Base-by-base conservation (phyloP, 768 basidiomycete species). In the Lactifluus volemus region DNA sequence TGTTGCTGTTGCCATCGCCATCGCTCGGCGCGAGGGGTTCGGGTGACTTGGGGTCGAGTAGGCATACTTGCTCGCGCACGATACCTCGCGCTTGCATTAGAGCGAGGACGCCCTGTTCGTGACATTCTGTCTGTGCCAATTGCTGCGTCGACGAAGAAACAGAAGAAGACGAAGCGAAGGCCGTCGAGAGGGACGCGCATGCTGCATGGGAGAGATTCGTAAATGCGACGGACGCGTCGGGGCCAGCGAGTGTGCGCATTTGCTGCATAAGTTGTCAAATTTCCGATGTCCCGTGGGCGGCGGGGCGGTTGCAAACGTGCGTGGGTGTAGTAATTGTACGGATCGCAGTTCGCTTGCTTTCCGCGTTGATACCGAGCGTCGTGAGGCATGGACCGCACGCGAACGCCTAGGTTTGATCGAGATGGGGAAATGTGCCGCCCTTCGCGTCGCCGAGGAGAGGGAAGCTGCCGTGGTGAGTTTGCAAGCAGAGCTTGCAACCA, bases 11-110 rank as follows among this genome's bases (percentile, higher is more conserved):
- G 25, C 25, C 50, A 17, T 85, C 80, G 1, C 84, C 86, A 68
- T 98, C 96, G 54, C 82, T 81, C 0, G 94, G 92, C 0, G 81
- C 73, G 11, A 98, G 78, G 58, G 74, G 79, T 55, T 76, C 72
- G 55, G 83, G 76, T 0, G 94, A 94, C 69, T 86, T 89, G 1
- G 97, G 97, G 70, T 99, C 97, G n/a, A 99, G 81, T 15, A 99
- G 75, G 69, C 97, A 99, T 10, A 97, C 88, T 66, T 79, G 80
- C 0, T 83, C 78, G 4, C 85, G 70, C 0, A 77, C 56, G 60
- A 80, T 56, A 67, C 71, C 42, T 65, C 74, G 66, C 39, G 48
- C 62, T 52, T 78, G 73, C 72, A 93, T 81, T n/a, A 89, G 73
- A 3, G 84, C 78, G 21, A 84, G 68, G 0, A 93, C 77, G 5